Evolutionary conservation across 345 rosid species (phyloP).

Genomic region (Heritiera fomes): DNA sequence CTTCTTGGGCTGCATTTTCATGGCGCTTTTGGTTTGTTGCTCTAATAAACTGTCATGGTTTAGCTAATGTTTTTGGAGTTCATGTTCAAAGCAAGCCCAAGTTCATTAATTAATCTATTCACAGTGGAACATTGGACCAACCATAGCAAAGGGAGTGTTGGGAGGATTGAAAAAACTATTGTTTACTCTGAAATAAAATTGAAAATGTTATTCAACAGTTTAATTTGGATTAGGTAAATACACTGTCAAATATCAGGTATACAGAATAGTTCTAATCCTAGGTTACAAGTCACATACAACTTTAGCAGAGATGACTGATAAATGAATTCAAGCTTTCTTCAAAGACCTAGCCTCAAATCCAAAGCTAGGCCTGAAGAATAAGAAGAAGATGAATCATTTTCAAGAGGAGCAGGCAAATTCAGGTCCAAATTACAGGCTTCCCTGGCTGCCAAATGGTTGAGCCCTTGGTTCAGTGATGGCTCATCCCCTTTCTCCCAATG

Average conservation of each 20-base stretch:
- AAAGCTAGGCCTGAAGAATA: constrained; percentile 45
- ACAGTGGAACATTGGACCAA: no score
- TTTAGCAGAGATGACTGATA: background rate
- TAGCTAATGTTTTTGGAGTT: no score
- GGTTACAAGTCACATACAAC: constrained; percentile 27
- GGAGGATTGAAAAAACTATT: no score
- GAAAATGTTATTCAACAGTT: background rate
- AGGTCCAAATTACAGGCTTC: constrained; percentile 50
- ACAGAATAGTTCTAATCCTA: constrained; percentile 23
- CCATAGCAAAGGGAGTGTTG: no score
- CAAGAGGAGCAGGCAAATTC: constrained; percentile 61
- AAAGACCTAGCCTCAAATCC: constrained; percentile 79
- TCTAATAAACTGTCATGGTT: no score
- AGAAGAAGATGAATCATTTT: constrained; percentile 43
- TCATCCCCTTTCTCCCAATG: constrained; percentile 68
- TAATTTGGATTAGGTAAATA: background rate
- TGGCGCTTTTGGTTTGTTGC: no score
- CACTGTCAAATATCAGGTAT: constrained; percentile 4
- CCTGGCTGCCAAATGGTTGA: constrained; percentile 10
- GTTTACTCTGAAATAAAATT: no score
- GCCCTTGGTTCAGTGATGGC: constrained; percentile 26
- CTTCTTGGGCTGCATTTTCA: no score
- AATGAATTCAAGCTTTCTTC: constrained; percentile 10
- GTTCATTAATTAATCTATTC: no score
- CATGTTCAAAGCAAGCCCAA: no score